A percentile compares a stretch with the other conserved stretches of the same genome.
phyloP scores from a whole-genome alignment of 371 early-diverging fungal species.

The Apophysomyces trapeziformis region DNA sequence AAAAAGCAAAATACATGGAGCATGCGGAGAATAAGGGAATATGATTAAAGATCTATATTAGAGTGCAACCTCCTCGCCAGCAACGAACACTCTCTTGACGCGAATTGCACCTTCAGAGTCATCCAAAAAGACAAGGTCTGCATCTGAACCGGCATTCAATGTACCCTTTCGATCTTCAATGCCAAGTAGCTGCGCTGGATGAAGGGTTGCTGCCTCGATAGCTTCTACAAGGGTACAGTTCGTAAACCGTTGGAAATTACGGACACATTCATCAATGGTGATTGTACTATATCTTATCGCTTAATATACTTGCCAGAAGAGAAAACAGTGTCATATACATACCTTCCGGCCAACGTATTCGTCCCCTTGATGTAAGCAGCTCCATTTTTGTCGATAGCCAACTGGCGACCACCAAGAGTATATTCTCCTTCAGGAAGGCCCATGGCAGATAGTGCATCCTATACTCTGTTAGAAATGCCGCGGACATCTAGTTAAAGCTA shows the following conservation, averaged over 20 bases:
- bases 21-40: slow-evolving; percentile 1
- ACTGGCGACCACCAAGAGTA: slow-evolving; percentile 60
- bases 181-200: slow-evolving; percentile 75
- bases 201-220: slow-evolving; percentile 80
- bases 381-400: slow-evolving; percentile 51
- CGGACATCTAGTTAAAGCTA: neutral
- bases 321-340: neutral
- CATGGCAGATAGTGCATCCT: slow-evolving; percentile 76
- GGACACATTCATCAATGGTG: slow-evolving; percentile 72
- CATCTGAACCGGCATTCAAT: slow-evolving; percentile 72
- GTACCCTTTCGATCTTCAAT: slow-evolving; percentile 73
- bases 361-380: slow-evolving; percentile 74
- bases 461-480: neutral
- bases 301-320: slow-evolving; percentile 13
- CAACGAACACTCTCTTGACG: slow-evolving; percentile 70
- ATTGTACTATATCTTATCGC: slow-evolving; percentile 53
- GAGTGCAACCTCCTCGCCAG: slow-evolving; percentile 60
- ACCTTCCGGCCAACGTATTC: slow-evolving; percentile 69
- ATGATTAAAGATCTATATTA: slow-evolving; percentile 3
- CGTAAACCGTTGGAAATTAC: slow-evolving; percentile 76
- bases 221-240: slow-evolving; percentile 77
- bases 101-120: slow-evolving; percentile 49
- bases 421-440: slow-evolving; percentile 70
- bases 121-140: slow-evolving; percentile 76
- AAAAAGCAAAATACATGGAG: neutral